Evolutionary conservation across 495 filamentous ascomycete species (phyloP).

Genomic region (Aspergillus conjunctus): DNA sequence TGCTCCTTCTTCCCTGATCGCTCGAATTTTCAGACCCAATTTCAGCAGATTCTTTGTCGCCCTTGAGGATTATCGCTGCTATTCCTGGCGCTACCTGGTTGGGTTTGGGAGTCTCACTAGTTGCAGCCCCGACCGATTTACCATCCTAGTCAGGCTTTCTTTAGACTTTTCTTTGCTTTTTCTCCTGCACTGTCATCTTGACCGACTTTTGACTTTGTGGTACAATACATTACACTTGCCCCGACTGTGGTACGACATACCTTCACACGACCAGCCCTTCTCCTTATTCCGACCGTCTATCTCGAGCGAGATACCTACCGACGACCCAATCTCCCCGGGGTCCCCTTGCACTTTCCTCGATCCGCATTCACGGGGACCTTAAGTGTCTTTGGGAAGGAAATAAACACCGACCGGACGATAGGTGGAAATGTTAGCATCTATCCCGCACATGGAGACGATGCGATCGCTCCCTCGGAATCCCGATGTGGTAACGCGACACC

Average conservation of each 20-base stretch:
- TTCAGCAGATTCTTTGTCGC: conserved; percentile 7
- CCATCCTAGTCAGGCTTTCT: conserved; percentile 26
- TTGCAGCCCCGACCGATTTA: conserved; percentile 26
- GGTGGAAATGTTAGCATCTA: conserved; percentile 46
- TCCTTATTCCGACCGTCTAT: conserved; percentile 28
- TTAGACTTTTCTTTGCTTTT: conserved; percentile 30
- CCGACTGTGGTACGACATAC: conserved; percentile 44
- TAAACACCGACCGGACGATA: conserved; percentile 2
- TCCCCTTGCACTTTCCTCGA: conserved; percentile 15
- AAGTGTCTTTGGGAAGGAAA: conserved; percentile 5
- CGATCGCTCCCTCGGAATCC: conserved; percentile 40
- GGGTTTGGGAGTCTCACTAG: conserved; percentile 26
- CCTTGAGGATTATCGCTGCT: conserved; percentile 24
- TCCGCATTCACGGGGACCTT: neutral
- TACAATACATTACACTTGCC: conserved; percentile 40
- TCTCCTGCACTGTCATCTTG: conserved; percentile 37
- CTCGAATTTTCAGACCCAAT: conserved; percentile 13
- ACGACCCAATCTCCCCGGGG: conserved; percentile 5
- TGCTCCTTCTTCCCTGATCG: conserved; percentile 10
- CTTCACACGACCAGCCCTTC: conserved; percentile 29
- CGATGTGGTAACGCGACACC: conserved; percentile 41
- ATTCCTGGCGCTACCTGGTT: conserved; percentile 24
- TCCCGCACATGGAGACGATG: conserved; percentile 46
- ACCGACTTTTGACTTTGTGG: conserved; percentile 50
- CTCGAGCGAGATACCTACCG: conserved; percentile 2